Evolutionary conservation across 805 yeast species (phyloP).

Genomic region (Yarrowia divulgata): DNA sequence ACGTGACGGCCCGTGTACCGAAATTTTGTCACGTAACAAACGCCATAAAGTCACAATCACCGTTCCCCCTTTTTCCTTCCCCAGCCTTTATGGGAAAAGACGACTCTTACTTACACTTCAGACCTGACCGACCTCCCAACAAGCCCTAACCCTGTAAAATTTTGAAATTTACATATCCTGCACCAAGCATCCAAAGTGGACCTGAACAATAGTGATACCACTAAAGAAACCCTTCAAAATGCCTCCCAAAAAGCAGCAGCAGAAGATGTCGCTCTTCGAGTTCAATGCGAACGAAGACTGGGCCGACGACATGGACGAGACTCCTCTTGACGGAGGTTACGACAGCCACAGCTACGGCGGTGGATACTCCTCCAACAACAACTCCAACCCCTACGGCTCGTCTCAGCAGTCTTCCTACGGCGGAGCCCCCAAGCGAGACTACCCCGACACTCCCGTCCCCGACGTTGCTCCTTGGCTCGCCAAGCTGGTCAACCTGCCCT

Average conservation of each 20-base stretch:
- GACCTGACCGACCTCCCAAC: conserved; percentile 19
- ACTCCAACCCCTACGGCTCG: conserved; percentile 48
- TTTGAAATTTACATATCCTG: conserved; percentile 31
- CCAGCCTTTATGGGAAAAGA: not conserved
- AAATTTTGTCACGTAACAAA: not conserved
- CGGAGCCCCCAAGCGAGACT: conserved; percentile 32
- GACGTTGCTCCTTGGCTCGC: conserved; percentile 92
- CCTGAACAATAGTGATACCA: conserved; percentile 32
- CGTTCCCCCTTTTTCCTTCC: not conserved
- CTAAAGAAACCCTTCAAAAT: conserved; percentile 46
- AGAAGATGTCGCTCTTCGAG: conserved; percentile 85
- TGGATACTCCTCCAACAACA: conserved; percentile 23
- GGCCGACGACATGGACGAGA: conserved; percentile 39
- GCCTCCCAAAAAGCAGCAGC: conserved; percentile 70
- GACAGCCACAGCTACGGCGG: conserved; percentile 43
- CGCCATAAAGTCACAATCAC: not conserved
- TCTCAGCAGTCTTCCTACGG: conserved; percentile 18
- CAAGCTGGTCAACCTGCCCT: conserved; percentile 84
- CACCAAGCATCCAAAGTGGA: conserved; percentile 6
- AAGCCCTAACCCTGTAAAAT: conserved; percentile 25
- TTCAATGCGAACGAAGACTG: conserved; percentile 72
- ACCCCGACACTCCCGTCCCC: conserved; percentile 71
- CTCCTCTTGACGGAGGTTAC: conserved; percentile 23
- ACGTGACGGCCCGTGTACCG: not conserved
- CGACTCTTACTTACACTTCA: conserved; percentile 4